Conservation (phyloP, 2,329 filamentous ascomycete genomes). For the Colletotrichum salicis region DNA sequence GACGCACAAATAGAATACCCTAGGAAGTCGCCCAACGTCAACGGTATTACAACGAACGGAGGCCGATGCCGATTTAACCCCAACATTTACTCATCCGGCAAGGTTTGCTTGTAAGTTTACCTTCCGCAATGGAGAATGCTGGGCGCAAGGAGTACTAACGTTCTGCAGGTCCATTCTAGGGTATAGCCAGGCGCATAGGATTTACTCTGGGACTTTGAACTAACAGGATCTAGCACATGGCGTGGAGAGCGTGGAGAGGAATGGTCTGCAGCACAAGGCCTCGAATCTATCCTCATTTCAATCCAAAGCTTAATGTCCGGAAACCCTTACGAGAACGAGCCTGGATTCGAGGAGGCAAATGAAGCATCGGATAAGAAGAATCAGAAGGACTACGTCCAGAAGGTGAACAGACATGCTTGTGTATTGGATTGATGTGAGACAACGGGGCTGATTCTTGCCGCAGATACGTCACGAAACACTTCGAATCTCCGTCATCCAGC, state of each 20-base stretch:
- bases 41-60: constrained; percentile 85
- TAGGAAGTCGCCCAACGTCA: constrained; percentile 69
- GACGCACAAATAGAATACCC: constrained; percentile 79
- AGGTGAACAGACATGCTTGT: constrained; percentile 63
- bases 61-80: constrained; percentile 93
- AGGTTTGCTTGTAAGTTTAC: constrained; percentile 84
- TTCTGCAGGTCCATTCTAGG: constrained; percentile 80
- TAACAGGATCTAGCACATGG: constrained; percentile 79
- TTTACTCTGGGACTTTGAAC: constrained; percentile 5
- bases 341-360: constrained; percentile 85
- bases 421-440: not conserved
- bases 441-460: constrained; percentile 36
- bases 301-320: constrained; percentile 96
- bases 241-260: constrained; percentile 88
- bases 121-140: not conserved
- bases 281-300: constrained; percentile 93
- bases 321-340: constrained; percentile 96
- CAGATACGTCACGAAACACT: constrained; percentile 93
- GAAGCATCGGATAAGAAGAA: constrained; percentile 75
- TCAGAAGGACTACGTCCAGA: constrained; percentile 80
- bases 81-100: constrained; percentile 92
- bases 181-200: constrained; percentile 57
- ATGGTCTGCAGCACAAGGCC: constrained; percentile 95
- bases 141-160: not conserved
- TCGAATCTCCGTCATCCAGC: constrained; percentile 85